Evolutionary conservation across 805 yeast species (phyloP).

Genomic region (Sugiyamaella americana): DNA sequence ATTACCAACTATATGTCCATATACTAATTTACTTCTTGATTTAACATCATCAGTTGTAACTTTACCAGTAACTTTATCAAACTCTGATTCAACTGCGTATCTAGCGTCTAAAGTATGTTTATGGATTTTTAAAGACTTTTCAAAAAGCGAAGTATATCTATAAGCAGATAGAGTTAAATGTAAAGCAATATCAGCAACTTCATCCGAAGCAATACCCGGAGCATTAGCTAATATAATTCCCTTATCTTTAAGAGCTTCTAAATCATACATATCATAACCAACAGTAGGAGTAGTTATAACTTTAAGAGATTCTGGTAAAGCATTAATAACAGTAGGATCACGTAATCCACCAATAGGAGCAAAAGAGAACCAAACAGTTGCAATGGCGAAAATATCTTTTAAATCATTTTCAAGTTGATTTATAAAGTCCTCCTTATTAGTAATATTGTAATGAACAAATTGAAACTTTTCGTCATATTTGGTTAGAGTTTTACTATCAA

Average conservation of each 20-base stretch:
- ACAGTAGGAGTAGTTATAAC: slow-evolving; percentile 54
- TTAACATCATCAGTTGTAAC: not conserved
- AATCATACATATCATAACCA: slow-evolving; percentile 52
- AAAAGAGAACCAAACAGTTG: slow-evolving; percentile 51
- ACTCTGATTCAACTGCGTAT: slow-evolving; percentile 17
- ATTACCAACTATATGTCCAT: slow-evolving; percentile 36
- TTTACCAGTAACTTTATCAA: slow-evolving; percentile 14
- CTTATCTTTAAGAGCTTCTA: slow-evolving; percentile 35
- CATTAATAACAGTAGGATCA: slow-evolving; percentile 34
- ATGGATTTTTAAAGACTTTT: slow-evolving; percentile 36
- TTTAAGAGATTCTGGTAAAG: slow-evolving; percentile 43
- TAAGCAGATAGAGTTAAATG: slow-evolving; percentile 53
- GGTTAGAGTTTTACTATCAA: not conserved
- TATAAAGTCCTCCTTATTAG: slow-evolving; percentile 34
- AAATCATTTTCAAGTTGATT: slow-evolving; percentile 36
- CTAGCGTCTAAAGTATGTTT: slow-evolving; percentile 45
- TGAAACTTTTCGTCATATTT: slow-evolving; percentile 2
- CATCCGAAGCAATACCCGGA: slow-evolving; percentile 44
- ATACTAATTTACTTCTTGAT: not conserved
- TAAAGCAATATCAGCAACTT: slow-evolving; percentile 69
- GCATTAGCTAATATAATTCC: slow-evolving; percentile 57
- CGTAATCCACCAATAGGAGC: slow-evolving; percentile 20
- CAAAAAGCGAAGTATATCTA: slow-evolving; percentile 49
- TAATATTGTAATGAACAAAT: slow-evolving; percentile 12
- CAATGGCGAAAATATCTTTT: slow-evolving; percentile 45